Conservation (phyloP, 345 rosid genomes). For the Erysimum cheiranthoides region DNA sequence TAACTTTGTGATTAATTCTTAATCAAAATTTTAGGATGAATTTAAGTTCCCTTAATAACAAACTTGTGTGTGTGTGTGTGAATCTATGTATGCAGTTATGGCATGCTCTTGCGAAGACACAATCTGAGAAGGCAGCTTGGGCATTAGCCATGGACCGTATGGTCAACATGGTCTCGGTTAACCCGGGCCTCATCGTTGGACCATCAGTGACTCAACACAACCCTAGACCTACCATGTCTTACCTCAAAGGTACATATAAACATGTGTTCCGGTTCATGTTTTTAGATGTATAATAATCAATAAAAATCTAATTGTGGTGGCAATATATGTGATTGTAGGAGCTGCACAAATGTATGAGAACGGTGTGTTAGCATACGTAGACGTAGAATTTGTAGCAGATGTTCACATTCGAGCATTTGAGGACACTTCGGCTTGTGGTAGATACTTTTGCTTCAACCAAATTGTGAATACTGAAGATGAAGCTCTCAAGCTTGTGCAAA, state of each 20-base stretch:
- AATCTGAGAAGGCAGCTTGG: conserved; percentile 88
- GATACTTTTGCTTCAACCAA: conserved; percentile 84
- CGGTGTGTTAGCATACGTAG: conserved; percentile 72
- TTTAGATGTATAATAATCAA: not conserved
- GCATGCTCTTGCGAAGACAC: conserved; percentile 82
- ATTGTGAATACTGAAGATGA: conserved; percentile 65
- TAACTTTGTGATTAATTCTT: not conserved
- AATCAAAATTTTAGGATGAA: not conserved
- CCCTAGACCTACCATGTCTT: conserved; percentile 70
- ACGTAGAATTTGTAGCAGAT: conserved; percentile 65
- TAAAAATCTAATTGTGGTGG: conserved; percentile 8
- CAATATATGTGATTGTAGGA: conserved; percentile 50
- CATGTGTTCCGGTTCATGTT: conserved; percentile 4
- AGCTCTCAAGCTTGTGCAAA: conserved; percentile 62
- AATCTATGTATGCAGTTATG: conserved; percentile 55
- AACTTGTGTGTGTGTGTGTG: conserved; percentile 19
- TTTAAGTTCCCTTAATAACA: not conserved
- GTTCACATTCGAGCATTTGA: conserved; percentile 74
- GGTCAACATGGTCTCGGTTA: conserved; percentile 83
- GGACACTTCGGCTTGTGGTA: conserved; percentile 67
- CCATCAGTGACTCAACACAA: conserved; percentile 71
- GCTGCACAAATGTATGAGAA: conserved; percentile 85
- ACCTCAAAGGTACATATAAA: conserved; percentile 68
- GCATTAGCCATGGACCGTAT: conserved; percentile 88
- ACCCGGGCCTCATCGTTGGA: conserved; percentile 75